Evolutionary conservation across 2,329 filamentous ascomycete species (phyloP), one percentile per base, ranked within the genome.

Genomic region (Ascochyta viciae-villosae): DNA sequence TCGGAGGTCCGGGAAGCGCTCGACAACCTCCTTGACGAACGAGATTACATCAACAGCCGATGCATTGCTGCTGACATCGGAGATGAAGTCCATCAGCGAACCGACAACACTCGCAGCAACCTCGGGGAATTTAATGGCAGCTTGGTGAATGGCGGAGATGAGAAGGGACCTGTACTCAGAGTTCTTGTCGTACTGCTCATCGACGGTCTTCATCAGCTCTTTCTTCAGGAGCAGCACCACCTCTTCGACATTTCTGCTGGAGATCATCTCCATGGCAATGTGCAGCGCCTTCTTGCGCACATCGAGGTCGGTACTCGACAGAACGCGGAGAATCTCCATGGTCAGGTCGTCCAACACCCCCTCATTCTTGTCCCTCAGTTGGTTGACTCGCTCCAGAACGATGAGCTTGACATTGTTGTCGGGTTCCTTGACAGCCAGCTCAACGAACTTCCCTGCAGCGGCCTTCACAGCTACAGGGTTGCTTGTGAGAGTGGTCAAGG

Each of bases 351-450:
- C 93, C 54, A 99, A 79, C 19, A 98, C 87, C 48, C 93, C 93
- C 72, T 95, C 91, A 66, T 96, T 96, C 77, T 91, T 91, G 74
- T 89, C 88, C 66, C 93, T 86, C 60, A 97, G 78, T 69, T 94
- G 89, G 69, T 96, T 90, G 34, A 99, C 95, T 41, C 94, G 89
- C 72, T 98, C 95, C 39, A 99, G 83, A 19, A 99, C 95, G 66
- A 99, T 99, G 41, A 99, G 87, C 81, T 99, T 99, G 62, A 99
- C 95, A 73, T 99, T 99, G 82, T 99, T 99, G 76, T 99, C 95
- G 0, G 95, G 89, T 78, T 98, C 95, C 79, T 96, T 96, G 75
- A 99, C 97, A 74, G 90, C 92, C 8, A 99, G 83, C 77, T 99
- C 95, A 62, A 98, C 96, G 75, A 99, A 95, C 74, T 99, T 99